A percentile compares a stretch with the other conserved stretches of the same genome.
Conservation (phyloP, 2,329 filamentous ascomycete species). For the Bertia moriformis region DNA sequence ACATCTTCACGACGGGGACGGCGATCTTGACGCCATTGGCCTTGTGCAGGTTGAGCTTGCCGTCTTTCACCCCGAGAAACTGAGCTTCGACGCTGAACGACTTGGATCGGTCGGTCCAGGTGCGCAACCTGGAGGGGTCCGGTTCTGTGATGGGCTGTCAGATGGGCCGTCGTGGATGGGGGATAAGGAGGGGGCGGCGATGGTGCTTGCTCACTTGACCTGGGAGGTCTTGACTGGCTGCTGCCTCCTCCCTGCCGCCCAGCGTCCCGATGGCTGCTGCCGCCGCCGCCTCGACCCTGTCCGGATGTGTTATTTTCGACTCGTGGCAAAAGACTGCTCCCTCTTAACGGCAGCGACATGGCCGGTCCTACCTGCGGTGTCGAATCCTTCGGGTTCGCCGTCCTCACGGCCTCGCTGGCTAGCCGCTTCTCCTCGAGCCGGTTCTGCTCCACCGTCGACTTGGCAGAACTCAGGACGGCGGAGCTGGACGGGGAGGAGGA, state of each 20-base stretch:
- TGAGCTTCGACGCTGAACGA: slow-evolving; percentile 96
- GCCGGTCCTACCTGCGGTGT: slow-evolving; percentile 53
- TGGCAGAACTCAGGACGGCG: slow-evolving; percentile 30
- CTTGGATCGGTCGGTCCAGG: slow-evolving; percentile 88
- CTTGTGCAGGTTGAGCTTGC: slow-evolving; percentile 96
- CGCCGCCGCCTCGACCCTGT: slow-evolving; percentile 35
- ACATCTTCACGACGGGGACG: slow-evolving; percentile 91
- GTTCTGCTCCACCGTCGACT: slow-evolving; percentile 45
- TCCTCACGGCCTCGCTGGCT: slow-evolving; percentile 1
- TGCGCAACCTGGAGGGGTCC: slow-evolving; percentile 67
- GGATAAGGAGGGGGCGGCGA: background rate
- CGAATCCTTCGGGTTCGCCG: background rate
- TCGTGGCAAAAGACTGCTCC: too few relatives aligned
- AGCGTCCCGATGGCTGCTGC: too few relatives aligned
- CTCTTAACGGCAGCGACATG: too few relatives aligned
- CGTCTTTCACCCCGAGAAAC: slow-evolving; percentile 84
- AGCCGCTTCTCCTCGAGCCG: slow-evolving; percentile 4
- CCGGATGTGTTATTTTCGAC: too few relatives aligned
- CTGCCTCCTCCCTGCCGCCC: too few relatives aligned
- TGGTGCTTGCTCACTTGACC: slow-evolving; percentile 50
- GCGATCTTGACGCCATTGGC: slow-evolving; percentile 97
- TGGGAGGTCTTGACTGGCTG: slow-evolving; percentile 37
- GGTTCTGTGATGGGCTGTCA: slow-evolving; percentile 42
- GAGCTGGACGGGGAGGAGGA: slow-evolving; percentile 34
- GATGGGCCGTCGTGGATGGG: slow-evolving; percentile 1